phyloP scores from a whole-genome alignment of 108 stramenopile genomes.

The Cyclostephanos tholiformis region DNA sequence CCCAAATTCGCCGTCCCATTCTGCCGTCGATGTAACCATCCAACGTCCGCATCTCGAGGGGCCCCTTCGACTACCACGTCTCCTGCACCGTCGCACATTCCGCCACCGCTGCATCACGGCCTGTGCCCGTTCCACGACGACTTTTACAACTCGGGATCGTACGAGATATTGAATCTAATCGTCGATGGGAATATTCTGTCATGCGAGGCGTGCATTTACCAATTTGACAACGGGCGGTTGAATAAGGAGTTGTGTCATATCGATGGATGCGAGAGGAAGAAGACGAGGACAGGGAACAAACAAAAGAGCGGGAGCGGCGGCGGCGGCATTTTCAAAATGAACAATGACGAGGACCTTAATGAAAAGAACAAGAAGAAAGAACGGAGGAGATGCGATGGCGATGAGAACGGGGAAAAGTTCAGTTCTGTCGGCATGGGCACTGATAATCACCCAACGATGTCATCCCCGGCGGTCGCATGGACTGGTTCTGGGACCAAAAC shows the following conservation, averaged over 20 bases:
- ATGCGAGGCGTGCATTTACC: slow-evolving; percentile 39
- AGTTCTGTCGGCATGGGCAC: neutral
- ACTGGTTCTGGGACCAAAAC: neutral
- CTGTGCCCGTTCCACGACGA: slow-evolving; percentile 41
- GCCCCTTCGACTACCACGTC: neutral
- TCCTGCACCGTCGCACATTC: neutral
- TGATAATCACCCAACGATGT: neutral
- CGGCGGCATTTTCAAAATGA: neutral
- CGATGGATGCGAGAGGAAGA: slow-evolving; percentile 26
- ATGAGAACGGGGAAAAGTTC: neutral
- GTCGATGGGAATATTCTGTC: slow-evolving; percentile 34
- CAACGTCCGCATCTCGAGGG: neutral
- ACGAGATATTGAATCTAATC: slow-evolving; percentile 43
- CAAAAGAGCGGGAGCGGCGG: neutral
- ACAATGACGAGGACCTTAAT: neutral
- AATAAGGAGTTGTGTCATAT: slow-evolving; percentile 34
- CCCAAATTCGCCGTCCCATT: slow-evolving; percentile 25
- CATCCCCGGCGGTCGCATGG: neutral
- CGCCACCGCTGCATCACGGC: slow-evolving; percentile 39
- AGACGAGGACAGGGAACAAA: neutral
- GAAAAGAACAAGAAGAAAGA: neutral
- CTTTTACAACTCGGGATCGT: slow-evolving; percentile 44
- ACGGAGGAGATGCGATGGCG: neutral
- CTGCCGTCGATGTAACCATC: slow-evolving; percentile 28
- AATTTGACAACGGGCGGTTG: slow-evolving; percentile 41